phyloP scores from a whole-genome alignment of 2,329 filamentous ascomycete species.

The Orbilia oligospora region DNA sequence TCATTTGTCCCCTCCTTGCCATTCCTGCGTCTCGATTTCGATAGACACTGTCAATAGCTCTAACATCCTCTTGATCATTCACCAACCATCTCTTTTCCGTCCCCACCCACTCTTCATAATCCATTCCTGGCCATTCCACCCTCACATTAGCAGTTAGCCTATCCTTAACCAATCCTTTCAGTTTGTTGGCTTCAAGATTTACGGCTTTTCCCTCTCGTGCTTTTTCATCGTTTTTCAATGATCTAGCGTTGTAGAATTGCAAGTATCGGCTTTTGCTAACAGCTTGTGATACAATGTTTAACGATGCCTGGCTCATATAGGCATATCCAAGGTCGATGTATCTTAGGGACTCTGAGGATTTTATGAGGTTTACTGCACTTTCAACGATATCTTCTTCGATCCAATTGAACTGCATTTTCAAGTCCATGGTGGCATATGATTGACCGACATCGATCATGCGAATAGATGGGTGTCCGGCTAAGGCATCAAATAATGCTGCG shows the following conservation, averaged over 20 bases:
- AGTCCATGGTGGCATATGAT: slow-evolving; percentile 69
- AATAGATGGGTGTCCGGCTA: slow-evolving; percentile 65
- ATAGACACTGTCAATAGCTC: slow-evolving; percentile 69
- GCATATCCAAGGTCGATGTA: slow-evolving; percentile 69
- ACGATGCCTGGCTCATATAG: slow-evolving; percentile 56
- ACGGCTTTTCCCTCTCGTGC: slow-evolving; percentile 29
- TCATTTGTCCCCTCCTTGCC: slow-evolving; percentile 66
- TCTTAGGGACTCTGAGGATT: slow-evolving; percentile 65
- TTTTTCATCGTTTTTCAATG: slow-evolving; percentile 32
- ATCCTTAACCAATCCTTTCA: slow-evolving; percentile 24
- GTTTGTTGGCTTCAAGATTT: slow-evolving; percentile 31
- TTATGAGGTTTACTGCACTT: slow-evolving; percentile 66
- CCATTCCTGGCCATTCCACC: slow-evolving; percentile 36
- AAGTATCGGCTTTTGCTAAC: slow-evolving; percentile 35
- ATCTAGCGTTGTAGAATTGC: slow-evolving; percentile 47
- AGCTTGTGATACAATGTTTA: slow-evolving; percentile 41
- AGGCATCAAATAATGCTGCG: slow-evolving; percentile 65
- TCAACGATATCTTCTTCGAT: slow-evolving; percentile 67
- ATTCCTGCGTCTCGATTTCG: slow-evolving; percentile 68
- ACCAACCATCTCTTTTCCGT: slow-evolving; percentile 68
- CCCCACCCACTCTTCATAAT: slow-evolving; percentile 46
- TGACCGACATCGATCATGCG: slow-evolving; percentile 69
- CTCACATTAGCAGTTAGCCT: slow-evolving; percentile 34
- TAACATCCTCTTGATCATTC: slow-evolving; percentile 67
- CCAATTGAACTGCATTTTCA: slow-evolving; percentile 70